A percentile compares a stretch with the other conserved stretches of the same genome.
Conservation (phyloP, 345 rosid genomes). For the Salix exigua region DNA sequence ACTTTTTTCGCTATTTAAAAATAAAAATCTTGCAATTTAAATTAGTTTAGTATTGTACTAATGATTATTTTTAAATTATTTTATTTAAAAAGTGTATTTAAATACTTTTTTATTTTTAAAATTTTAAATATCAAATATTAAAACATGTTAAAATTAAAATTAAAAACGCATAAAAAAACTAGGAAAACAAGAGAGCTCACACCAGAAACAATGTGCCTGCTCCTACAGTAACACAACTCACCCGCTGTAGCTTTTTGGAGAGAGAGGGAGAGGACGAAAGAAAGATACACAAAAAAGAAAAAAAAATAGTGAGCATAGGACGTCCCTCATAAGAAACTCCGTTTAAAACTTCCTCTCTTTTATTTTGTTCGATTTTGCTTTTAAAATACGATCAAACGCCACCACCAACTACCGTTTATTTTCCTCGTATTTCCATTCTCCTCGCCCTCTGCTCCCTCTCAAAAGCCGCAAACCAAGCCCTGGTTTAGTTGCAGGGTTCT, state of each 20-base stretch:
- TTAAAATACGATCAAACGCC: background rate
- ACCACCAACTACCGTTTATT: background rate
- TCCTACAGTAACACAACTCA: background rate
- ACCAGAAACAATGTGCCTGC: background rate
- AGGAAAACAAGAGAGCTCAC: background rate
- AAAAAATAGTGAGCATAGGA: background rate
- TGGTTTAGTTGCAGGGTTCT: slow-evolving; percentile 26
- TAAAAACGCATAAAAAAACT: too few species aligned
- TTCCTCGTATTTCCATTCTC: background rate
- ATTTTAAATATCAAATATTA: too few species aligned
- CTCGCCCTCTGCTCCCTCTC: slow-evolving; percentile 12
- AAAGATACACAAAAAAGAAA: background rate
- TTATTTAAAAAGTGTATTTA: too few species aligned
- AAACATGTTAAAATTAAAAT: too few species aligned
- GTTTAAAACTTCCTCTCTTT: background rate
- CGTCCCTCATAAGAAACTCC: slow-evolving; percentile 32
- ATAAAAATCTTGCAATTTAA: too few species aligned
- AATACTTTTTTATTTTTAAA: too few species aligned
- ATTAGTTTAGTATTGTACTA: too few species aligned
- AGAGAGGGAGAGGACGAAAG: background rate
- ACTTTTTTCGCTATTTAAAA: too few species aligned
- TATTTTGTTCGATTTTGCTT: background rate
- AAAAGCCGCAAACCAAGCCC: slow-evolving; percentile 13
- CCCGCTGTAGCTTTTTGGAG: background rate
- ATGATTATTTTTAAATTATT: too few species aligned